Conservation (phyloP, 352 stramenopile species). For the Peronospora belbahrii region DNA sequence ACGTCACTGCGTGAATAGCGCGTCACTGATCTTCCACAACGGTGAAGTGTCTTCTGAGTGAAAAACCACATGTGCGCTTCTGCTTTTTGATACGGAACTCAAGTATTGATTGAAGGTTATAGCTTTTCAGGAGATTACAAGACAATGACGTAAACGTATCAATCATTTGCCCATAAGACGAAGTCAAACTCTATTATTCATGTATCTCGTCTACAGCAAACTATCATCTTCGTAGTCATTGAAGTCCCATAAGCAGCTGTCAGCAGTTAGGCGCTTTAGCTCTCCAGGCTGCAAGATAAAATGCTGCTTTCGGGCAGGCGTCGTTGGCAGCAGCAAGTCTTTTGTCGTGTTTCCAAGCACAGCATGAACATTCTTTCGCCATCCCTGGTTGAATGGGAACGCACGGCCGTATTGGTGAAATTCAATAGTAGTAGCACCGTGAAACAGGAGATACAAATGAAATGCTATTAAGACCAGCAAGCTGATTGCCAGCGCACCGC, state of each 20-base stretch:
- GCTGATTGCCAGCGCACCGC: slow-evolving; percentile 55
- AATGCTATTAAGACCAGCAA: slow-evolving; percentile 65
- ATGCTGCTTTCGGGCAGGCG: slow-evolving; percentile 4
- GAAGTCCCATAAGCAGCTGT: slow-evolving; percentile 38
- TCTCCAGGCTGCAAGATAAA: slow-evolving; percentile 38
- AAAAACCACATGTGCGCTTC: slow-evolving; percentile 2
- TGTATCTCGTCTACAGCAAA: slow-evolving; percentile 34
- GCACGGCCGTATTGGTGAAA: slow-evolving; percentile 61
- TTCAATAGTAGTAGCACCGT: slow-evolving; percentile 72
- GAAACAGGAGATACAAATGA: slow-evolving; percentile 61
- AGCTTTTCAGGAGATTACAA: too few species aligned
- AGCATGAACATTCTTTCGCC: slow-evolving; percentile 38
- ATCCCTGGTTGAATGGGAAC: slow-evolving; percentile 64
- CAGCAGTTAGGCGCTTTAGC: slow-evolving; percentile 38
- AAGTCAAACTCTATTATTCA: slow-evolving; percentile 17
- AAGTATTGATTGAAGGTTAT: too few species aligned
- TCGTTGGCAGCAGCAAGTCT: slow-evolving; percentile 54
- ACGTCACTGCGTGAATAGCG: slow-evolving; percentile 88
- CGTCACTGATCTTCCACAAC: slow-evolving; percentile 79
- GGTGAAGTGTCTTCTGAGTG: slow-evolving; percentile 45
- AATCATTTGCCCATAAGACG: too few species aligned
- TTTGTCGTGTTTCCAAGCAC: slow-evolving; percentile 49
- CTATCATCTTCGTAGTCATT: slow-evolving; percentile 47
- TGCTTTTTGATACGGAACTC: slow-evolving; percentile 3
- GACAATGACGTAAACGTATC: too few species aligned